phyloP scores from a whole-genome alignment of 371 early-diverging fungal species.

The Chytridium lagenaria region DNA sequence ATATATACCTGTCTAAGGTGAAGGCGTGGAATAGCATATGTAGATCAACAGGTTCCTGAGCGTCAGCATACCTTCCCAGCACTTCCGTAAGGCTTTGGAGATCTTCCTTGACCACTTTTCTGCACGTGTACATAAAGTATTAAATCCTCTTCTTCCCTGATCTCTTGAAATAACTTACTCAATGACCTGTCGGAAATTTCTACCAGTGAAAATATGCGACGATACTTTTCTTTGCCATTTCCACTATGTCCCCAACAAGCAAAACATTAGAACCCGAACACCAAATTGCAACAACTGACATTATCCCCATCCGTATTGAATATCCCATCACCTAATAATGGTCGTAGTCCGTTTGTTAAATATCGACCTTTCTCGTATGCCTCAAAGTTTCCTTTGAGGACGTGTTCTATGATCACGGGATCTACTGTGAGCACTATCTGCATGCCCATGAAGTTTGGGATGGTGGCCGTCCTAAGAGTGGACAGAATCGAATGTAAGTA shows the following conservation, averaged over 20 bases:
- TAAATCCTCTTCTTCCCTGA: background rate
- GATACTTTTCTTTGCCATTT: conserved; percentile 18
- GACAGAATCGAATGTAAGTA: background rate
- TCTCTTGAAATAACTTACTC: background rate
- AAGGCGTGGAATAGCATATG: conserved; percentile 21
- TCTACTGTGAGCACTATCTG: conserved; percentile 25
- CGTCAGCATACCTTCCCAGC: background rate
- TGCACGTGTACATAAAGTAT: background rate
- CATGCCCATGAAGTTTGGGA: conserved; percentile 3
- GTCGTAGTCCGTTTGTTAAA: background rate
- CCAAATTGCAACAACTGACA: background rate
- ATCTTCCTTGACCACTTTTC: conserved; percentile 7
- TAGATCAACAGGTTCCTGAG: background rate
- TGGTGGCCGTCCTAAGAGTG: conserved; percentile 3
- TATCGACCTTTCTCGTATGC: conserved; percentile 12
- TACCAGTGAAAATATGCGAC: conserved; percentile 17
- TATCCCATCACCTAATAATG: conserved; percentile 27
- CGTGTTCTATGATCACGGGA: conserved; percentile 33
- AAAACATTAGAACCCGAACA: background rate
- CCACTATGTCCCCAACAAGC: background rate
- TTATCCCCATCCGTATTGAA: conserved; percentile 25
- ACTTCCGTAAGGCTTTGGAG: conserved; percentile 1
- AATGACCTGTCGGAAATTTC: conserved; percentile 19
- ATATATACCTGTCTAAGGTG: conserved; percentile 11
- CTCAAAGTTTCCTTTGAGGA: conserved; percentile 35